These are phyloP conservation scores for Didymella pinodella DNA, from an alignment of 2,329 filamentous ascomycete genomes.

Conservation along the genomic window DNA sequence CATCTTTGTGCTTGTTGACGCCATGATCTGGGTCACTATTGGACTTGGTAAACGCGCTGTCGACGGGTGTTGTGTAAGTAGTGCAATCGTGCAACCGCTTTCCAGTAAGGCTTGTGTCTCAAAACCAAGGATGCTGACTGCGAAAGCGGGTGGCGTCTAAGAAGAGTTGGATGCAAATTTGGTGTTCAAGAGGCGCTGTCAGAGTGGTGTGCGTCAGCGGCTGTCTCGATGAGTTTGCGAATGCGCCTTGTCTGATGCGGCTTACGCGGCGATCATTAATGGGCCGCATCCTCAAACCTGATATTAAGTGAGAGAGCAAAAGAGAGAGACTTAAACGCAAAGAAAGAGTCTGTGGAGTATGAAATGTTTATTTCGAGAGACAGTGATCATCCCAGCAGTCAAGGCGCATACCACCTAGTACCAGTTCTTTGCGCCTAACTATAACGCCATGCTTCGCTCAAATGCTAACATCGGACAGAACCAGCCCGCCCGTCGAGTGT, in stretches of 20 bases:
- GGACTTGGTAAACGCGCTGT: not conserved
- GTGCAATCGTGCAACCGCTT: not conserved
- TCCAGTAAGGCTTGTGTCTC: not conserved
- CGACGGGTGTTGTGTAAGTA: not conserved
- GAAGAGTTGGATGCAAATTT: not conserved
- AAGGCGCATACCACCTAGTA: slow-evolving; percentile 10
- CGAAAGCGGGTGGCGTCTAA: not conserved
- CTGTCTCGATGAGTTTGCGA: slow-evolving; percentile 13
- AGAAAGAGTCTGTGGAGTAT: not conserved
- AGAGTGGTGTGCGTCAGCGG: slow-evolving; percentile 20
- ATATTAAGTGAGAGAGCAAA: not conserved
- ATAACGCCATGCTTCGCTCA: slow-evolving; percentile 17
- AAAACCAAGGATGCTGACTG: not conserved
- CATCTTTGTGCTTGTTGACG: slow-evolving; percentile 20
- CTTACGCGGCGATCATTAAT: slow-evolving; percentile 16
- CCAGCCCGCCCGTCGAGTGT: slow-evolving; percentile 4
- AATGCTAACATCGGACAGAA: slow-evolving; percentile 13
- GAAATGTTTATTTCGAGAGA: slow-evolving; percentile 6
- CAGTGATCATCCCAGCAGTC: not conserved
- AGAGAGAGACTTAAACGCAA: not conserved
- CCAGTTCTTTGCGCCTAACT: slow-evolving; percentile 9
- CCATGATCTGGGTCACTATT: slow-evolving; percentile 3
- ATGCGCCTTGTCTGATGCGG: slow-evolving; percentile 17
- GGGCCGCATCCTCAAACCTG: not conserved
- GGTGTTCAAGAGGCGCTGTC: not conserved